These are phyloP conservation scores for Teunomyces funiuensis DNA, from an alignment of 805 yeast genomes.

Conservation along the genomic window DNA sequence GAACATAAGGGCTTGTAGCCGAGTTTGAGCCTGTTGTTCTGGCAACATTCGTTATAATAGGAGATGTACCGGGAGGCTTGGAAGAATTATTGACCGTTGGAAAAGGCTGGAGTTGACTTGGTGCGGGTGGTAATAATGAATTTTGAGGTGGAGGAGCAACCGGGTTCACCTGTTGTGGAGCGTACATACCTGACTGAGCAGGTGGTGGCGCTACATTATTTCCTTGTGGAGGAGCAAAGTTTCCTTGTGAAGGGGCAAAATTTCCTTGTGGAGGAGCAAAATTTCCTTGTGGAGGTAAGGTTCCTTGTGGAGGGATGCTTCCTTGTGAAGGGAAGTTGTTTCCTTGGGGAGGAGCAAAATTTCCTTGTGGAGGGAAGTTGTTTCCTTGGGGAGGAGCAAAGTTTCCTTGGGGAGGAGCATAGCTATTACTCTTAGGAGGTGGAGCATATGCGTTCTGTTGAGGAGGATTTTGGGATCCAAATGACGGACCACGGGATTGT, in stretches of 20 bases:
- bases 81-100: conserved; percentile 9
- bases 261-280: conserved; percentile 1
- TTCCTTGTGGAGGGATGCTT: background rate
- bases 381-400: background rate
- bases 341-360: background rate
- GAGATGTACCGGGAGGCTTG: conserved; percentile 12
- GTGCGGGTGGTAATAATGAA: conserved; percentile 2
- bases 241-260: conserved; percentile 1
- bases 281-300: background rate
- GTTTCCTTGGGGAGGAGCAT: background rate
- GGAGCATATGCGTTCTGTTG: conserved; percentile 6
- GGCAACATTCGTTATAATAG: conserved; percentile 27
- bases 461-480: background rate
- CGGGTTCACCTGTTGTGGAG: conserved; percentile 6
- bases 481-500: background rate
- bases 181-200: too few species aligned
- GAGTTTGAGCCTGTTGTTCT: conserved; percentile 20
- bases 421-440: background rate
- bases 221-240: conserved; percentile 3
- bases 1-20: conserved; percentile 41
- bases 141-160: conserved; percentile 9
- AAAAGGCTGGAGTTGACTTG: conserved; percentile 10
- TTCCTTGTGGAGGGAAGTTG: background rate
- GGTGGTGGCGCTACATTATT: too few species aligned
- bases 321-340: conserved; percentile 1